Evolutionary conservation across 208 protist species (phyloP).

Genomic region (Dictyostelium gargantuum): DNA sequence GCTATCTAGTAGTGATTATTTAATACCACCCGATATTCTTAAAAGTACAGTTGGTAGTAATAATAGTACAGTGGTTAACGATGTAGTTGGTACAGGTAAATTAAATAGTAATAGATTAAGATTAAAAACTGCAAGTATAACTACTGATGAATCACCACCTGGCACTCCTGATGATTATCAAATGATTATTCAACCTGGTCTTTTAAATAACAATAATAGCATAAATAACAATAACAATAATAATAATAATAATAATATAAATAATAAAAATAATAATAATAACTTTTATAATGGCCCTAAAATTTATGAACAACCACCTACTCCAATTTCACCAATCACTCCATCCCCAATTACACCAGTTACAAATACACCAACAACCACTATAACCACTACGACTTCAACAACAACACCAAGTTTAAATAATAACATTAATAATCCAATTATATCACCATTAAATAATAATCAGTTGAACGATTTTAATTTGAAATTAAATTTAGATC

Average conservation of each 20-base stretch:
- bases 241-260: not conserved
- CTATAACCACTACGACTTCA: not conserved
- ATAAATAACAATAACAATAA: too few relatives aligned
- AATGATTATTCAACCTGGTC: not conserved
- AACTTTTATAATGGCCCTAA: not conserved
- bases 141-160: constrained; percentile 3
- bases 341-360: not conserved
- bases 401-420: not conserved
- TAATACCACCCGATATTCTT: not conserved
- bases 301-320: not conserved
- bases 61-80: not conserved
- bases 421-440: too few relatives aligned
- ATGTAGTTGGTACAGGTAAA: not conserved
- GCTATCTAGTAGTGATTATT: not conserved
- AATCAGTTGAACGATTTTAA: not conserved
- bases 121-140: not conserved
- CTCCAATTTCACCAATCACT: not conserved
- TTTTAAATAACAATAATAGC: too few relatives aligned
- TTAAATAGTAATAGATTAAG: not conserved
- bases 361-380: not conserved
- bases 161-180: not conserved
- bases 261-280: too few relatives aligned
- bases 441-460: too few relatives aligned
- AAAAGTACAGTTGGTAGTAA: too few relatives aligned
- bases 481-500: not conserved